Base-by-base conservation (phyloP, 176 grass and related monocot species). In the Rhynchospora breviuscula region DNA sequence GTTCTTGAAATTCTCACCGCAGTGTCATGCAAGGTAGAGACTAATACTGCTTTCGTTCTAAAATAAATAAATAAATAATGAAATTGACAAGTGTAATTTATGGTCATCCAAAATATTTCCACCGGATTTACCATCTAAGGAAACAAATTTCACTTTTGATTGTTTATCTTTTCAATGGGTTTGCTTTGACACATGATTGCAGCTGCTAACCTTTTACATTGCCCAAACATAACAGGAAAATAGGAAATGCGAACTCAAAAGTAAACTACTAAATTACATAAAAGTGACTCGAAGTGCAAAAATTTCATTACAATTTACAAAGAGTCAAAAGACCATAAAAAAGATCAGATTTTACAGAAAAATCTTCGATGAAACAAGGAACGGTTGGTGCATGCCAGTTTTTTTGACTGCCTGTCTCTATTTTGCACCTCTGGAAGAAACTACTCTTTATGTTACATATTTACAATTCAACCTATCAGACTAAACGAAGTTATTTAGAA, bases 381-480 rank as follows among this genome's bases (percentile, higher is more conserved):
- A 6, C 13, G 14, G 3, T 12, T 22, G 62, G 22, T 26, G 8
- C 18, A 29, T 29, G 6, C 2, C 43, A 46, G 47, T 29, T 29
- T 51, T 51, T 53, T 77, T 54, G 12, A 15, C 33, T 78, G 73
- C 51, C 23, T 51, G 57, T 18, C 49, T 77, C 23, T 51, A 78
- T 18, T 21, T 77, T 26, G 48, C 48, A 1, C 49, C 11, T 70
- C 73, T 76, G 17, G 48, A 54, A 54, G 22, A 77, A 77, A 56
- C 72, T 29, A 22, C 43, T 77, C 6, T 77, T 77, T 49, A 77
- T 54, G 15, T 33, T 33, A 18, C 51, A 78, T 78, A 78, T 78
- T 31, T 78, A 78, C 49, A 56, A 52, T 49, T 11, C 51, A 33
- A 22, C 49, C 26, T 46, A 71, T 3, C 40, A 8, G 1, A 71